Conservation (phyloP, 1,284 basidiomycete genomes). For the Wolfiporia cocos region DNA sequence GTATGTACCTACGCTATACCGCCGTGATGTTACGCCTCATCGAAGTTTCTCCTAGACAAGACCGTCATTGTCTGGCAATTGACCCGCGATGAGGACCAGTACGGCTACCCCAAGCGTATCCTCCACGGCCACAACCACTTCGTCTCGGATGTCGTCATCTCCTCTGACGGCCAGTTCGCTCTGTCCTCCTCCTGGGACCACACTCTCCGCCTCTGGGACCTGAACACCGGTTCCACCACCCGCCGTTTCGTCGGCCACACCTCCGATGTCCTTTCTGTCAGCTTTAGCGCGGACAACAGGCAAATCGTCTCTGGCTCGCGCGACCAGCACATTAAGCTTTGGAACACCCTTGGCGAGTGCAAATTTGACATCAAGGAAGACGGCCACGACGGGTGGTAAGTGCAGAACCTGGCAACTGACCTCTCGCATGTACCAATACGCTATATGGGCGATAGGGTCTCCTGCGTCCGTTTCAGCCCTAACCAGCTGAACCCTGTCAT, state of each 20-base stretch:
- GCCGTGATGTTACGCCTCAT: slow-evolving; percentile 9
- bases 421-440: slow-evolving; percentile 6
- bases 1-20: slow-evolving; percentile 42
- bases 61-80: slow-evolving; percentile 99
- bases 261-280: slow-evolving; percentile 95
- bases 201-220: slow-evolving; percentile 98
- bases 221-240: slow-evolving; percentile 92
- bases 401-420: not conserved
- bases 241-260: slow-evolving; percentile 98
- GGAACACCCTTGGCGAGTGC: slow-evolving; percentile 99
- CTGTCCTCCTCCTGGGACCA: slow-evolving; percentile 99
- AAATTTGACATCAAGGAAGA: slow-evolving; percentile 99
- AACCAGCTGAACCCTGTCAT: slow-evolving; percentile 98
- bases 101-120: slow-evolving; percentile 95
- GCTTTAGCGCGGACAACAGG: slow-evolving; percentile 96
- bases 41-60: slow-evolving; percentile 67
- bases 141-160: slow-evolving; percentile 98
- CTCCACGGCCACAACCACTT: slow-evolving; percentile 99
- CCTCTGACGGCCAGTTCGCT: slow-evolving; percentile 98
- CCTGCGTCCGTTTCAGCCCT: slow-evolving; percentile 99
- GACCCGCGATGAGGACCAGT: slow-evolving; percentile 90
- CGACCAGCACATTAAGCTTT: slow-evolving; percentile 98
- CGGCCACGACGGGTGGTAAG: slow-evolving; percentile 91
- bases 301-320: slow-evolving; percentile 99
- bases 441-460: slow-evolving; percentile 65